Evolutionary conservation across 2,329 filamentous ascomycete species (phyloP), one percentile per base, ranked within the genome.

Genomic region (Phoma sp.): DNA sequence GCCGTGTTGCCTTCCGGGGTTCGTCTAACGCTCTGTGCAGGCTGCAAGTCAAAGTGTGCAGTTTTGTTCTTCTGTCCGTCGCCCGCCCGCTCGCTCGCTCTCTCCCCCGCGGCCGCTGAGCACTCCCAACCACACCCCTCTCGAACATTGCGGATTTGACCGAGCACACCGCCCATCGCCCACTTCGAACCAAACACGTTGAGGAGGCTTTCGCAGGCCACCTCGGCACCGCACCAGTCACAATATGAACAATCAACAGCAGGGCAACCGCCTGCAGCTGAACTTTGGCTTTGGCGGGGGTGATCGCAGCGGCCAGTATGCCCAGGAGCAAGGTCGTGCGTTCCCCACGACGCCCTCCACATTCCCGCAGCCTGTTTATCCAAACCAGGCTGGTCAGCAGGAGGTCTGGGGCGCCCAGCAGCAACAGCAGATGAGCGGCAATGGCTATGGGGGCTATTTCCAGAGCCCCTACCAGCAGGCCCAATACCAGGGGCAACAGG

Each of bases 291-390:
- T 79, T 68, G 66, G 69, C 49, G 58, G 60, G 49, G 65, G 59
- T 52, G 70, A 70, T 43, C 70, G 74, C 60, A 73, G 71, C 52
- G 70, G 75, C 62, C 72, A 77, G 57, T 68, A 70, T 59, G 67
- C 68, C 56, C 77, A 78, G 62, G 77, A 78, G 66, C 72, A 71
- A 54, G 79, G 78, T 51, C 77, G 79, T 58, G 77, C 77, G 53
- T 82, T 79, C 68, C 80, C 80, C 47, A 82, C 93, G 47, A 97
- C 93, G 8, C 93, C 93, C 47, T 97, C 93, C 62, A 96, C 93
- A 55, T 98, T 98, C 72, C 93, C 93, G 10, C 93, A 98, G 78
- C 93, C 93, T 57, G 89, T 96, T 73, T 87, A 86, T 69, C 82
- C 83, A 45, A 82, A 82, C 67, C 80, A 83, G 65, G 78, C 80